Conservation (phyloP, 2,329 filamentous ascomycete species). For the Fusarium fujikuroi region DNA sequence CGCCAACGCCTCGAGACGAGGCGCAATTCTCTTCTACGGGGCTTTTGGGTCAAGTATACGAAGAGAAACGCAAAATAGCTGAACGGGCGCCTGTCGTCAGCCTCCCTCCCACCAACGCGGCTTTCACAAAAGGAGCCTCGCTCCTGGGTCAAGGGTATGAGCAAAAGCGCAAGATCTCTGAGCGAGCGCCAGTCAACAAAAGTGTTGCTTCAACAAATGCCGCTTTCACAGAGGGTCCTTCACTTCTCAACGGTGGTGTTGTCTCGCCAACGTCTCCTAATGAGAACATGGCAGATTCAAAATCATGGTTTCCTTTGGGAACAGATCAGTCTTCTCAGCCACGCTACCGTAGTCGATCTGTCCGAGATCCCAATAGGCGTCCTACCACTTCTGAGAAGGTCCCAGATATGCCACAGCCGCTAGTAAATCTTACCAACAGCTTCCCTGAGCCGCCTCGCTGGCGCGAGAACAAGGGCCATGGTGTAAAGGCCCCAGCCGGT, state of each 20-base stretch:
- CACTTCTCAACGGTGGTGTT: constrained; percentile 61
- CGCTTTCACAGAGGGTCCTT: constrained; percentile 67
- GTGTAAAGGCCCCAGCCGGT: constrained; percentile 53
- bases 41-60: constrained; percentile 62
- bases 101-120: constrained; percentile 42
- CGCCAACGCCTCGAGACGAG: constrained; percentile 37
- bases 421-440: constrained; percentile 71
- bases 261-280: constrained; percentile 33
- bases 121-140: constrained; percentile 68
- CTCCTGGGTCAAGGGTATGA: constrained; percentile 62
- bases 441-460: constrained; percentile 72
- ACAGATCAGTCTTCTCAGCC: constrained; percentile 48
- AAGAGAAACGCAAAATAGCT: constrained; percentile 55
- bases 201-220: constrained; percentile 45
- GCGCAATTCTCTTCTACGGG: constrained; percentile 62
- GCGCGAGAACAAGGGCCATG: constrained; percentile 63
- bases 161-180: constrained; percentile 54
- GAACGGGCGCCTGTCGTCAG: constrained; percentile 46
- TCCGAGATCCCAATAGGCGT: constrained; percentile 26
- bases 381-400: constrained; percentile 43
- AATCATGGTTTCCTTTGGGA: constrained; percentile 53
- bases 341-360: constrained; percentile 46
- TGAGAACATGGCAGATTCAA: constrained; percentile 45
- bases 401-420: constrained; percentile 62
- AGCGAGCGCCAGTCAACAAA: constrained; percentile 41